Base-by-base conservation (phyloP, 2,329 filamentous ascomycete genomes). In the Hypomyces perniciosus region DNA sequence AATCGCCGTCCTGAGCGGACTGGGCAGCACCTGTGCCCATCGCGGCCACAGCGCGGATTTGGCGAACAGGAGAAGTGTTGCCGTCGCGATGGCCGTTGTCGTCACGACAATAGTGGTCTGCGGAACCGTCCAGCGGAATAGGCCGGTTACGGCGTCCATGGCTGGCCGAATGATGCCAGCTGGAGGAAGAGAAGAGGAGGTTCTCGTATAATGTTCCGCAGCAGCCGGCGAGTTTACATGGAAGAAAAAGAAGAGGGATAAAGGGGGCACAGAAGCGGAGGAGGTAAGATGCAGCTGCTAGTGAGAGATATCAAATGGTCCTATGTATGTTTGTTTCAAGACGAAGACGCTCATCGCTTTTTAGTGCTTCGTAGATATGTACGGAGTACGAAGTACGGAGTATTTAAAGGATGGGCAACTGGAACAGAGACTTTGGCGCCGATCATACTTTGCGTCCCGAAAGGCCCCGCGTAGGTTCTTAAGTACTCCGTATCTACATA, bases 1-100 rank as follows among this genome's bases (percentile, higher is more conserved):
- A 4, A 74, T 55, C 38, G 67, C 63, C 20, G 72, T 72, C 50
- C 65, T 71, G 33, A 76, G 67, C 31, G 77, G 76, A 33, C 70
- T 76, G 8, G 61, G 67, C 47, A 79, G 67, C 31, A 74, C 61
- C 50, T 63, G 65, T 46, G 64, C 65, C 39, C 63, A 62, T 30
- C 58, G 57, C 31, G 74, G 73, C 65, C 71, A 74, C 9, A 77
- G 66, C 28, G 63, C 51, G n/a, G 59, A 51, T 12, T 60, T 63
- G 41, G 62, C 64, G 48, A 68, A 44, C 27, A 65, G 62, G 13
- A 74, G 61, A 37, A 75, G 55, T 10, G 68, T 62, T 38, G 73
- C 57, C 6, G 73, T 76, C 7, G 68, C 65, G n/a, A 71, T 56
- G 34, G 70, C 68, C 0, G 74, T 72, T 2, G 69, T 70, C 20